phyloP scores from a whole-genome alignment of 2,329 filamentous ascomycete genomes.

The Aureobasidium mangrovei region DNA sequence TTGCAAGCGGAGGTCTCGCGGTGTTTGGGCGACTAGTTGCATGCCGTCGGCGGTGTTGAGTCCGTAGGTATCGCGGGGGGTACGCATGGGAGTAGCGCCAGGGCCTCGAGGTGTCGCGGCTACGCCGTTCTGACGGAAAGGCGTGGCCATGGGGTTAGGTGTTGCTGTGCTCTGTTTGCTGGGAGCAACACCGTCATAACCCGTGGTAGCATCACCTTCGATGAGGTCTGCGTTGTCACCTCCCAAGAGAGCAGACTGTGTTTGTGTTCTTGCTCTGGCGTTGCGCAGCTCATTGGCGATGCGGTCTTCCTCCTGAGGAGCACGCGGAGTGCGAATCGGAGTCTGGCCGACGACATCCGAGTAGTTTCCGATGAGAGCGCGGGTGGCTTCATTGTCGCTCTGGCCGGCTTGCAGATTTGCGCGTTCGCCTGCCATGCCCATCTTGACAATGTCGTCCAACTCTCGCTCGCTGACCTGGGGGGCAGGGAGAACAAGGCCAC shows the following conservation, averaged over 20 bases:
- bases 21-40: slow-evolving; percentile 63
- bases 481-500: slow-evolving; percentile 69
- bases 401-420: slow-evolving; percentile 66
- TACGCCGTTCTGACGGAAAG: slow-evolving; percentile 53
- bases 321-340: slow-evolving; percentile 85
- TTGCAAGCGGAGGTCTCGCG: slow-evolving; percentile 62
- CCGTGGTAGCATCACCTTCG: slow-evolving; percentile 72
- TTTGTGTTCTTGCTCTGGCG: slow-evolving; percentile 83
- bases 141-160: slow-evolving; percentile 91
- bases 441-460: slow-evolving; percentile 96
- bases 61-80: slow-evolving; percentile 77
- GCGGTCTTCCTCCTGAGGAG: slow-evolving; percentile 84
- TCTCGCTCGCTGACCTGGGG: slow-evolving; percentile 91
- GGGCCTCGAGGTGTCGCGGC: slow-evolving; percentile 56
- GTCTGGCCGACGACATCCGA: slow-evolving; percentile 69
- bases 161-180: slow-evolving; percentile 76
- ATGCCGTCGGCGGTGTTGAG: slow-evolving; percentile 66
- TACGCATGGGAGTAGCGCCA: slow-evolving; percentile 77
- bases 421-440: slow-evolving; percentile 87
- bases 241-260: slow-evolving; percentile 84
- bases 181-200: slow-evolving; percentile 77
- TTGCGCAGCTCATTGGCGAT: slow-evolving; percentile 96
- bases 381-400: slow-evolving; percentile 76
- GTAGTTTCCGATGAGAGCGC: slow-evolving; percentile 81
- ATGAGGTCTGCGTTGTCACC: slow-evolving; percentile 88